A percentile compares a stretch with the other conserved stretches of the same genome.
phyloP scores from a whole-genome alignment of 176 grass and related monocot species.

The Ampelocalamus luodianensis region DNA sequence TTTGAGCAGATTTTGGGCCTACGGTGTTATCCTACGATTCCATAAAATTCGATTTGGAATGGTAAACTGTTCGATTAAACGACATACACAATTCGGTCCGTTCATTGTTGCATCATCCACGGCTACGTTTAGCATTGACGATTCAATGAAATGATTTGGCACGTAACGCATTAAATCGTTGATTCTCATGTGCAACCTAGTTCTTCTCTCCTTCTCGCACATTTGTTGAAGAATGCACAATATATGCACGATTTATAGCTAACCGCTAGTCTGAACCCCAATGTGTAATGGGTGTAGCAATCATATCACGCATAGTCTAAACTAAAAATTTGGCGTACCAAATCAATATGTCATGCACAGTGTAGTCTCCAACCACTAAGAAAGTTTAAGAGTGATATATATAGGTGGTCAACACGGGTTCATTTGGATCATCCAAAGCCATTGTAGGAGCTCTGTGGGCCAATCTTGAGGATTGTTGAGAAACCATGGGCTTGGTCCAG shows the following conservation, averaged over 20 bases:
- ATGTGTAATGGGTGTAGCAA: not conserved
- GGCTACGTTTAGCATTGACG: not conserved
- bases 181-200: not conserved
- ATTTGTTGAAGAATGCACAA: not conserved
- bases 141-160: not conserved
- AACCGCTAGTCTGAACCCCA: too few species aligned
- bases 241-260: not conserved
- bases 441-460: too few species aligned
- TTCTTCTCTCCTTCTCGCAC: not conserved
- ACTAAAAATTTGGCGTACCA: conserved; percentile 7
- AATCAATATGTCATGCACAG: too few species aligned
- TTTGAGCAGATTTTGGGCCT: not conserved
- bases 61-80: not conserved
- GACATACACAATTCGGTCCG: not conserved
- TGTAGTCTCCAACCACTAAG: too few species aligned
- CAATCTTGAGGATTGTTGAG: too few species aligned
- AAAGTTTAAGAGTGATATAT: too few species aligned
- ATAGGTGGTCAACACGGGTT: too few species aligned
- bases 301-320: not conserved
- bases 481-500: too few species aligned
- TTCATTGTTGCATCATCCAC: not conserved
- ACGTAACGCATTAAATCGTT: not conserved
- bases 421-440: too few species aligned
- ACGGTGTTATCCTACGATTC: too few species aligned
- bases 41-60: not conserved